Evolutionary conservation across 345 rosid genomes (phyloP).

Genomic region (Dipteronia dyeriana): DNA sequence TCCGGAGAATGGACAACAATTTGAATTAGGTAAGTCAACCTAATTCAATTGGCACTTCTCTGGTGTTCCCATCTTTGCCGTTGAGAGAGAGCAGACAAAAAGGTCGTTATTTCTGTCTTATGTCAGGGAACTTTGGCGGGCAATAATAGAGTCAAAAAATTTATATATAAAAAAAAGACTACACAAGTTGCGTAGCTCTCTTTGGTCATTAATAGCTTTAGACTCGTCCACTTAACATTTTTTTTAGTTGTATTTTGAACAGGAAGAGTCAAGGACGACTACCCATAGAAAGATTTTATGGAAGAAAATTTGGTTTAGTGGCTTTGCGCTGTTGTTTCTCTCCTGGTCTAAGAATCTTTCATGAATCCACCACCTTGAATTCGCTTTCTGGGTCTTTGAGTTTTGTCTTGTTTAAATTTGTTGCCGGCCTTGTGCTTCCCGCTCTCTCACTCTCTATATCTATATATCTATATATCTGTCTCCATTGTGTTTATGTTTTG

Average conservation of each 20-base stretch:
- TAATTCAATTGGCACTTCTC: background rate
- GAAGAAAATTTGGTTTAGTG: background rate
- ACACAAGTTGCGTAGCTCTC: background rate
- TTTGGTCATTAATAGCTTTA: background rate
- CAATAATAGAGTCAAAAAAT: constrained; percentile 5
- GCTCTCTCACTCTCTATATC: background rate
- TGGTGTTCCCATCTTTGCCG: background rate
- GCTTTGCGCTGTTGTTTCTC: constrained; percentile 18
- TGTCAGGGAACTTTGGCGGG: constrained; percentile 16
- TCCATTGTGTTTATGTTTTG: background rate
- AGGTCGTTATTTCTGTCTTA: constrained; percentile 9
- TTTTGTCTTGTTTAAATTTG: background rate
- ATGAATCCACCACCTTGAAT: background rate
- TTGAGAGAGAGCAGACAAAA: background rate
- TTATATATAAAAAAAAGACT: background rate
- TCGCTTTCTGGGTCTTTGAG: constrained; percentile 3
- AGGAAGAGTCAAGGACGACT: constrained; percentile 1
- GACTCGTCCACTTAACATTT: background rate
- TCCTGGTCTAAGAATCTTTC: constrained; percentile 21
- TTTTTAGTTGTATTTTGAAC: background rate
- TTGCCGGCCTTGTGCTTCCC: constrained; percentile 9
- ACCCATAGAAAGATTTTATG: background rate
- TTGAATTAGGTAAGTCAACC: background rate
- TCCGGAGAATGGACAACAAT: too few relatives aligned
- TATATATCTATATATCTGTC: background rate